Base-by-base conservation (phyloP, 345 rosid genomes). In the Aquilaria yunnanensis region DNA sequence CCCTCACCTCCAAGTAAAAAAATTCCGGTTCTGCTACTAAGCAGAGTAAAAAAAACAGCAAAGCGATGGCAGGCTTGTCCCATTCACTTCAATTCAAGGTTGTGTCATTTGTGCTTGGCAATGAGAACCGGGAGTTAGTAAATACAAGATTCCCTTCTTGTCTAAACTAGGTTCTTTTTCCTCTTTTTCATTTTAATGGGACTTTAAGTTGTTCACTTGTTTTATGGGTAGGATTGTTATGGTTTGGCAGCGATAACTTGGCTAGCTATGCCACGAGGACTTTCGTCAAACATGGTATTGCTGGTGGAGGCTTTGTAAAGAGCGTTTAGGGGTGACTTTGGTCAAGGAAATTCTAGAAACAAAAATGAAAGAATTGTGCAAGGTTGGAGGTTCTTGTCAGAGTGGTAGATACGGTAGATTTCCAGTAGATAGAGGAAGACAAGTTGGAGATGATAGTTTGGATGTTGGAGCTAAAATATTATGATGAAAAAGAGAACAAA, bases 221-320 rank as follows among this genome's bases (percentile, higher is more conserved):
- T 7, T 57, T 52, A 62, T 10, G 29, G 55, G 32, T 63, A 87
- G 93, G 80, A 86, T 72, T 77, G 89, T 93, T 74, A 88, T 88
- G 31, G 81, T 23, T 93, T 67, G 98, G 98, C 23, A 97, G 97
- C 23, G 98, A 97, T n/a, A 93, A 93, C 81, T 85, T 97, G n/a
- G 97, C 97, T 9, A 97, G 98, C 32, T 93, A 90, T 72, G 97
- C 96, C 9, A 97, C 97, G 2, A 77, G 87, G 78, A 81, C 90
- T 58, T 93, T 93, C 68, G 96, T 88, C n/a, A 97, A 93, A 46
- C 85, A 88, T 32, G 97, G 90, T 14, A 83, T 93, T 94, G 96
- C 99, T 14, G 88, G 88, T 76, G 96, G 58, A 81, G 81, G 47
- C 95, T 93, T 30, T 93, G 97, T 63, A 82, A 23, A 0, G 23